These are phyloP conservation scores for Fusarium sp. DNA, from an alignment of 2,329 filamentous ascomycete genomes.

Conservation along the genomic window DNA sequence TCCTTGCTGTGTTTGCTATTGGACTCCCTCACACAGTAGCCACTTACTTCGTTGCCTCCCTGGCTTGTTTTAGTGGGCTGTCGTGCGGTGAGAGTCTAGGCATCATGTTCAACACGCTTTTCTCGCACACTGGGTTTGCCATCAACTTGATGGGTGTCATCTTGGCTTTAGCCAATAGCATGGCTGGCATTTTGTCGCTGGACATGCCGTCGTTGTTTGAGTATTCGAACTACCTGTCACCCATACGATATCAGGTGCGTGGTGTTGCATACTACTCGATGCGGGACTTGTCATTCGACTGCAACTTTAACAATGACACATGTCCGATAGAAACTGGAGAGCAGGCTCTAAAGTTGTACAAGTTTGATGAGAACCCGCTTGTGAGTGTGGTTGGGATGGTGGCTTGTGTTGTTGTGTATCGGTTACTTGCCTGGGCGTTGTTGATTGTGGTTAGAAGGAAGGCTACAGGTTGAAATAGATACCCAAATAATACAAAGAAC, in stretches of 20 bases:
- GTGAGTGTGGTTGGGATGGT: conserved; percentile 73
- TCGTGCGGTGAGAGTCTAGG: conserved; percentile 81
- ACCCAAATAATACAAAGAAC: neutral
- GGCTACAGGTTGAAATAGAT: neutral
- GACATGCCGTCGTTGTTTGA: conserved; percentile 75
- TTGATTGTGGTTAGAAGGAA: conserved; percentile 61
- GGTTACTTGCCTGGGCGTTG: conserved; percentile 71
- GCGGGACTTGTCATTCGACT: conserved; percentile 71
- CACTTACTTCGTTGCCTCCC: conserved; percentile 76
- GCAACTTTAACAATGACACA: conserved; percentile 66
- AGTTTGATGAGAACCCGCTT: conserved; percentile 70
- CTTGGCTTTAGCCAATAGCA: conserved; percentile 76
- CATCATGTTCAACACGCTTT: conserved; percentile 84
- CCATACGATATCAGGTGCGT: conserved; percentile 76
- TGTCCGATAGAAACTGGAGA: conserved; percentile 76
- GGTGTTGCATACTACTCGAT: conserved; percentile 77
- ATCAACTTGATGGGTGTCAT: conserved; percentile 79
- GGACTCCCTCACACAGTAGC: conserved; percentile 71
- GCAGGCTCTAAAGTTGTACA: conserved; percentile 76
- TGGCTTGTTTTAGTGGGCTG: conserved; percentile 79
- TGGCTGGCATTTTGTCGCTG: conserved; percentile 78
- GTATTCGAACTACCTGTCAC: conserved; percentile 78
- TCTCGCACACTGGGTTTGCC: conserved; percentile 79
- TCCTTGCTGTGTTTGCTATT: conserved; percentile 73
- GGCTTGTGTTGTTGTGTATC: conserved; percentile 73